Conservation (phyloP, 768 basidiomycete species). For the Psilocybe azurescens region DNA sequence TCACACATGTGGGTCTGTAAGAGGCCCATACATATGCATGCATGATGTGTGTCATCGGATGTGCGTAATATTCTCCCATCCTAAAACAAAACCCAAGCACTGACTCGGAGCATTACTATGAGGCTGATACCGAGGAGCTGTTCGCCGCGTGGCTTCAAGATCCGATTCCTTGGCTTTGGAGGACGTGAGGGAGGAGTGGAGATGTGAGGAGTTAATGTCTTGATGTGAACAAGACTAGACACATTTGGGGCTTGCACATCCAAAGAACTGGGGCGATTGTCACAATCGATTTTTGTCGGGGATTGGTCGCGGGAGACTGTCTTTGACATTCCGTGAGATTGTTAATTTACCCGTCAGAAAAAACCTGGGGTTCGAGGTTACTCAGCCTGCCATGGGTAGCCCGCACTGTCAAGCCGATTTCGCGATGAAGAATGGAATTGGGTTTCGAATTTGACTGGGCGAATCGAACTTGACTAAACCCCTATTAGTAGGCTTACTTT, state of each 20-base stretch:
- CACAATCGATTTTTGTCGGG: neutral
- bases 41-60: neutral
- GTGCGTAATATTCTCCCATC: neutral
- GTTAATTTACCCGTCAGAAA: neutral
- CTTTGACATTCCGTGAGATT: constrained; percentile 6
- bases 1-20: neutral
- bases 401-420: no score
- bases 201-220: neutral
- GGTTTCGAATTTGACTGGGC: neutral
- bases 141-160: neutral
- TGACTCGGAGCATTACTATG: neutral
- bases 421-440: neutral
- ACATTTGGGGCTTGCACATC: neutral
- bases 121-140: neutral
- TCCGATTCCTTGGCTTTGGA: neutral
- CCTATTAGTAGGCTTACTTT: neutral
- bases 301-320: neutral
- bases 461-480: neutral
- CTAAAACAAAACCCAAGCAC: neutral
- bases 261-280: neutral
- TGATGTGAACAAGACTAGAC: constrained; percentile 1
- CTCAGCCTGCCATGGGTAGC: neutral
- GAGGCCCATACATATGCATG: neutral
- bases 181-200: neutral
- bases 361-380: neutral